Evolutionary conservation across 305 asterid genomes (phyloP).

Genomic region (Nicotiana rustica): DNA sequence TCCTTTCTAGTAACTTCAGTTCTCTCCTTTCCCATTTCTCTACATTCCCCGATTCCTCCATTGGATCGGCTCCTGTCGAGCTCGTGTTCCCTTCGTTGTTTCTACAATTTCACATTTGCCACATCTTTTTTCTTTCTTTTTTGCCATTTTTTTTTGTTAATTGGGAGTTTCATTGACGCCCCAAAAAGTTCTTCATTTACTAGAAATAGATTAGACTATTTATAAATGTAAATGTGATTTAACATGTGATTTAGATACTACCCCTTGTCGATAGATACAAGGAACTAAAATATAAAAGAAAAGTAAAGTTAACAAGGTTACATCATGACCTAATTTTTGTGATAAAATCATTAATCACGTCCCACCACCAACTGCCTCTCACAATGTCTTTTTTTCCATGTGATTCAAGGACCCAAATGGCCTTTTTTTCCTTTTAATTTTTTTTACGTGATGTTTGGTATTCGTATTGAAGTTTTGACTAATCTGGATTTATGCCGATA

Average conservation of each 20-base stretch:
- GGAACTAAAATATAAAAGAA: not conserved
- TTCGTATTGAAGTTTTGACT: too few species aligned
- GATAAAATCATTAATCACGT: not conserved
- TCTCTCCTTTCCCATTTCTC: too few species aligned
- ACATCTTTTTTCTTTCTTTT: too few species aligned
- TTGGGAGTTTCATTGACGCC: not conserved
- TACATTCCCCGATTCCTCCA: too few species aligned
- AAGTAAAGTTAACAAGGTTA: conserved; percentile 1
- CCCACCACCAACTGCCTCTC: not conserved
- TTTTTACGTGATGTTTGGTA: too few species aligned
- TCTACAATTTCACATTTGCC: too few species aligned
- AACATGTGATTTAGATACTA: conserved; percentile 3
- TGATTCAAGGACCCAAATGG: not conserved
- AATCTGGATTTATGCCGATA: too few species aligned
- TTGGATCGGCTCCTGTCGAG: too few species aligned
- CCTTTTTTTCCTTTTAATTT: not conserved
- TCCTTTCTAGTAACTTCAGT: too few species aligned
- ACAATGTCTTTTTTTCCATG: not conserved
- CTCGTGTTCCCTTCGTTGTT: too few species aligned
- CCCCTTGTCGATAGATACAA: not conserved
- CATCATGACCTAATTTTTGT: conserved; percentile 9
- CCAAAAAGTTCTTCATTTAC: not conserved
- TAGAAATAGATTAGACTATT: not conserved
- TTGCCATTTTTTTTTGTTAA: not conserved
- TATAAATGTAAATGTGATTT: conserved; percentile 13